phyloP scores from a whole-genome alignment of 768 basidiomycete species.

The Podaxis sp. region DNA sequence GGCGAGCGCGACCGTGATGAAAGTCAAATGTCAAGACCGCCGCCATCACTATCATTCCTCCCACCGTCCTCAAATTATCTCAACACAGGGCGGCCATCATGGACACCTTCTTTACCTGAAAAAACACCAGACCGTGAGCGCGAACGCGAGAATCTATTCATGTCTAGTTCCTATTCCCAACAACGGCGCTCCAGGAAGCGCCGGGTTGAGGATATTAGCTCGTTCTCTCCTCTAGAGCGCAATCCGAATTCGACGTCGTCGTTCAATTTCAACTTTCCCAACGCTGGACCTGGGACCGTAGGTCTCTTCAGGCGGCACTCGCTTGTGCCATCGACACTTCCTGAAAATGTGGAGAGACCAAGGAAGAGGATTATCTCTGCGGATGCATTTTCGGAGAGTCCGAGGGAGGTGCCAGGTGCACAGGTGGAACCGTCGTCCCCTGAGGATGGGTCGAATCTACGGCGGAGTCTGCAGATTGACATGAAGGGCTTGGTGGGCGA shows the following conservation, averaged over 20 bases:
- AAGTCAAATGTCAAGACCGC: neutral
- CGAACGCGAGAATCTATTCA: constrained; percentile 10
- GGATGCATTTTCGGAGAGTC: constrained; percentile 7
- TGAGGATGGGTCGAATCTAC: constrained; percentile 63
- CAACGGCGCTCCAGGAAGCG: constrained; percentile 21
- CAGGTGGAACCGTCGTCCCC: constrained; percentile 29
- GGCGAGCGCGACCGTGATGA: neutral
- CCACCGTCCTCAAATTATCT: constrained; percentile 12
- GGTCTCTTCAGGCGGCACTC: neutral
- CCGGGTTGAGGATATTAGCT: constrained; percentile 12
- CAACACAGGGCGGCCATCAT: constrained; percentile 24
- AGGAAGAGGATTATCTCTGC: constrained; percentile 12
- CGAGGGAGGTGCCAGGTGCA: constrained; percentile 2
- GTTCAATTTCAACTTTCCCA: constrained; percentile 12
- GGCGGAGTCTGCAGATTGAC: constrained; percentile 66
- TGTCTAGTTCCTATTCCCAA: constrained; percentile 17
- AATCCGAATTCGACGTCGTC: neutral
- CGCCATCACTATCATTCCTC: constrained; percentile 1
- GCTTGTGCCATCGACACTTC: neutral
- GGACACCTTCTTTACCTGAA: constrained; percentile 27
- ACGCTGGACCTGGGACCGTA: neutral
- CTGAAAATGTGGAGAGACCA: constrained; percentile 6
- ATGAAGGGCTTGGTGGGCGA: constrained; percentile 81
- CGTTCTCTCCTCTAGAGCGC: constrained; percentile 11
- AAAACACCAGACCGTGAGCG: constrained; percentile 16